Percentiles rank a stretch among this genome's conserved stretches.
Conservation (phyloP, 805 yeast genomes). For the Yarrowia sp. region DNA sequence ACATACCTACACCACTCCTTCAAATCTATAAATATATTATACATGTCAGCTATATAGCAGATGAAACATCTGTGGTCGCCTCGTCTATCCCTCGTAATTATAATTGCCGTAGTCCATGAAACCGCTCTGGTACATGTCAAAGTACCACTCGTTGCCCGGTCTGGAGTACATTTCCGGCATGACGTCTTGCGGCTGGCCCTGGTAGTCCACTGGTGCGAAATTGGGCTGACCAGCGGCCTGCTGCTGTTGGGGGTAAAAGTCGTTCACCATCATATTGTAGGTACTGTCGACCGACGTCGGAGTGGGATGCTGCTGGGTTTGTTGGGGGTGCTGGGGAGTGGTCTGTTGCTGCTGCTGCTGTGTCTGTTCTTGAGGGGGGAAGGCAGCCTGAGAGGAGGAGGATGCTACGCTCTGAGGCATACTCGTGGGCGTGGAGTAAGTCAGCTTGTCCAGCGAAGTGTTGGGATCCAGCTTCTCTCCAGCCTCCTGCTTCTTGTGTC, state of each 20-base stretch:
- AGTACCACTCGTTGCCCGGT: slow-evolving; percentile 31
- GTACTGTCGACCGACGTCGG: slow-evolving; percentile 4
- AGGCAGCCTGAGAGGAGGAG: too few relatives aligned
- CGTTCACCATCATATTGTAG: slow-evolving; percentile 35
- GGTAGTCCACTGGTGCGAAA: slow-evolving; percentile 12
- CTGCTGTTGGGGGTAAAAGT: slow-evolving; percentile 21
- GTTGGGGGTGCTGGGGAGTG: not conserved
- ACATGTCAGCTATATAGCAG: not conserved
- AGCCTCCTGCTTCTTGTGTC: slow-evolving; percentile 16
- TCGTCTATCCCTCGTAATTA: slow-evolving; percentile 16
- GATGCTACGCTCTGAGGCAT: not conserved
- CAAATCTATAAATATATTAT: slow-evolving; percentile 16
- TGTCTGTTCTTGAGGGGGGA: not conserved
- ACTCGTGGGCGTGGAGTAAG: slow-evolving; percentile 3
- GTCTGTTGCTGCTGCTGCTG: slow-evolving; percentile 2
- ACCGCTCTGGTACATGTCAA: slow-evolving; percentile 34
- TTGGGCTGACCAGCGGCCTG: not conserved
- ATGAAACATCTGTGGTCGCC: too few relatives aligned
- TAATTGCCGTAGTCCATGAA: slow-evolving; percentile 27
- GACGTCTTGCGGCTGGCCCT: not conserved
- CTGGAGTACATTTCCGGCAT: slow-evolving; percentile 7
- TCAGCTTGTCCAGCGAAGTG: not conserved
- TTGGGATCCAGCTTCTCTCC: slow-evolving; percentile 3
- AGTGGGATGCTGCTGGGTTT: not conserved
- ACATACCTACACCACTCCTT: too few relatives aligned